Conservation (phyloP, 768 basidiomycete species). For the Russula virescens region DNA sequence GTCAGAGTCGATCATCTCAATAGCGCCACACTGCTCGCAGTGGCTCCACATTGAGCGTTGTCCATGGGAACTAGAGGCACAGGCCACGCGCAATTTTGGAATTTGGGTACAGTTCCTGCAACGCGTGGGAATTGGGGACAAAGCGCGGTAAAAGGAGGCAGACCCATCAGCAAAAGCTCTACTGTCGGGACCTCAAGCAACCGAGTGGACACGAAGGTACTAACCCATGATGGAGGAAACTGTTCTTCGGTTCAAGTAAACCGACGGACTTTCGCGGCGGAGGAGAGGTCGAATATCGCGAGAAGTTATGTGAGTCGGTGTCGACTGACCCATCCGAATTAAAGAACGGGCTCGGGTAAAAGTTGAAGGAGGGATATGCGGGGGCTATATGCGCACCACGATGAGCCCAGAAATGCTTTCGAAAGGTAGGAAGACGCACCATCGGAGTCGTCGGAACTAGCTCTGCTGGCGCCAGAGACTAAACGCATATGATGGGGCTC, state of each 20-base stretch:
- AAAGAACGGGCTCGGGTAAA: conserved; percentile 34
- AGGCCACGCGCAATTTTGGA: conserved; percentile 76
- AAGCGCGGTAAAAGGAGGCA: background rate
- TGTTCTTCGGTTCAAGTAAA: conserved; percentile 56
- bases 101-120: conserved; percentile 69
- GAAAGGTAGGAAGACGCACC: conserved; percentile 21
- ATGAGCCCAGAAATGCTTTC: conserved; percentile 28
- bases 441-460: conserved; percentile 40
- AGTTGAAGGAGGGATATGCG: conserved; percentile 57
- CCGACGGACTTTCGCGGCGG: conserved; percentile 46
- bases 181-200: background rate
- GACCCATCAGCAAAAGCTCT: conserved; percentile 19
- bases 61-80: conserved; percentile 62
- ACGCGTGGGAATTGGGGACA: background rate
- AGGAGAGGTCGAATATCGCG: conserved; percentile 31
- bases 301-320: conserved; percentile 36
- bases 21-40: conserved; percentile 84
- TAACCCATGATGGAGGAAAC: conserved; percentile 70
- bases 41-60: conserved; percentile 82
- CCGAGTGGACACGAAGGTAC: conserved; percentile 24
- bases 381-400: conserved; percentile 30
- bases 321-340: conserved; percentile 37
- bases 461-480: conserved; percentile 59
- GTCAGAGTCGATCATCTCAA: conserved; percentile 80
- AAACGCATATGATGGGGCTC: conserved; percentile 55